These are phyloP conservation scores for Tricholoma terreum DNA, from an alignment of 768 basidiomycete species.

Conservation along the genomic window DNA sequence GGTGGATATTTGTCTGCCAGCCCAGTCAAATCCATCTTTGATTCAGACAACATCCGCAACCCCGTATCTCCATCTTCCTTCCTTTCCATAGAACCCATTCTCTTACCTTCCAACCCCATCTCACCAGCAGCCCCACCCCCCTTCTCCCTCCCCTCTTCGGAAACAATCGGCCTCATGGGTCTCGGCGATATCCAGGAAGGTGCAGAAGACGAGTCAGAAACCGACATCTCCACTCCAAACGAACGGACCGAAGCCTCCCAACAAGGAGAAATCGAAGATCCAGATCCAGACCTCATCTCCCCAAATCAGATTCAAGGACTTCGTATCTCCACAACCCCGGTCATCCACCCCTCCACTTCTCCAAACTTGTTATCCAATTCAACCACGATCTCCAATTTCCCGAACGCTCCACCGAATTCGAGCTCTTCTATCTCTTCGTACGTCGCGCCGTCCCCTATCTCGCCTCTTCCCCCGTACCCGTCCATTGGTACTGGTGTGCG, in stretches of 20 bases:
- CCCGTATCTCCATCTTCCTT: constrained; percentile 13
- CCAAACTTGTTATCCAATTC: background rate
- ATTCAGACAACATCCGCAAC: background rate
- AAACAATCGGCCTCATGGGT: constrained; percentile 18
- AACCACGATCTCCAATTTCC: constrained; percentile 8
- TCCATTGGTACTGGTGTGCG: constrained; percentile 9
- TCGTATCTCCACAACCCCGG: constrained; percentile 47
- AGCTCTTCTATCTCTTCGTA: constrained; percentile 7
- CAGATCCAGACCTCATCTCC: constrained; percentile 22
- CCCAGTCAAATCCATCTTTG: background rate
- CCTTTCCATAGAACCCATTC: constrained; percentile 52
- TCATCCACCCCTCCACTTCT: constrained; percentile 18
- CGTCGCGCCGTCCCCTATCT: constrained; percentile 22
- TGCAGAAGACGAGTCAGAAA: constrained; percentile 36
- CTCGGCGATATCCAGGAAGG: constrained; percentile 64
- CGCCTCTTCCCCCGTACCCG: constrained; percentile 23
- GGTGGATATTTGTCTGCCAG: background rate
- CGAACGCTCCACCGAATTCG: constrained; percentile 23
- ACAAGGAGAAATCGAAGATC: constrained; percentile 2
- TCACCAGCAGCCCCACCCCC: constrained; percentile 38
- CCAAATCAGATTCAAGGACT: constrained; percentile 54
- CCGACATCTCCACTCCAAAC: constrained; percentile 11
- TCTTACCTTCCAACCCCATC: constrained; percentile 25
- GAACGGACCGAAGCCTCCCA: constrained; percentile 1
- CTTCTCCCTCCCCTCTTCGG: constrained; percentile 25